Percentiles rank a stretch among this genome's conserved stretches.
Conservation (phyloP, 371 early-diverging fungal species). For the Choanephora cucurbitarum region DNA sequence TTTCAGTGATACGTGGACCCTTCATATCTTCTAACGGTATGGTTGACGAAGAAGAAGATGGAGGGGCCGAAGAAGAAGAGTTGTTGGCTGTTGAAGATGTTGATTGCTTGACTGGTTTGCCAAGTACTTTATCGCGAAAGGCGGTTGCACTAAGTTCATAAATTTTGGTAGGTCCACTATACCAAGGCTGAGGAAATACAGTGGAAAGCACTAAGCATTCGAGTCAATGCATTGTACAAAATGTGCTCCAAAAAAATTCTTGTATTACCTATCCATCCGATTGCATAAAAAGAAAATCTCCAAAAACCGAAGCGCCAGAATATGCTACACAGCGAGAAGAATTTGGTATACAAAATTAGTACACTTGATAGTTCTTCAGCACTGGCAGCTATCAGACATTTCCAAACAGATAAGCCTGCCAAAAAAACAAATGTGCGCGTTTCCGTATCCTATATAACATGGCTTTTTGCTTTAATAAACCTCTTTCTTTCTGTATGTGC, state of each 20-base stretch:
- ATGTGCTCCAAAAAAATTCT: background rate
- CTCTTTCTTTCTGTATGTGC: background rate
- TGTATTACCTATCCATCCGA: constrained; percentile 53
- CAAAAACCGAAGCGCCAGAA: constrained; percentile 39
- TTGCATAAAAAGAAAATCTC: constrained; percentile 36
- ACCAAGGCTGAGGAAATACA: constrained; percentile 59
- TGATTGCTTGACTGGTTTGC: background rate
- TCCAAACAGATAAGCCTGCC: constrained; percentile 36
- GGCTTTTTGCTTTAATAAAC: too few relatives aligned
- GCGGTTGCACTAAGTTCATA: constrained; percentile 35
- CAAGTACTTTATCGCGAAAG: constrained; percentile 27
- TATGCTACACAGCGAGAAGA: constrained; percentile 48
- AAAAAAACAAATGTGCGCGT: constrained; percentile 32
- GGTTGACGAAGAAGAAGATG: constrained; percentile 1
- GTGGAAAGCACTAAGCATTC: constrained; percentile 46
- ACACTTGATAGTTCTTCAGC: constrained; percentile 63
- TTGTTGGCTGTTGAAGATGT: constrained; percentile 1
- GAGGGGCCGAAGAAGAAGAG: background rate
- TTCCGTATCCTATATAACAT: constrained; percentile 45
- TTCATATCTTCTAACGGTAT: constrained; percentile 21
- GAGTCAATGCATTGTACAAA: constrained; percentile 1
- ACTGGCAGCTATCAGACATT: constrained; percentile 42
- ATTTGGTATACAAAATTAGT: constrained; percentile 56
- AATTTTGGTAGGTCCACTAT: constrained; percentile 57
- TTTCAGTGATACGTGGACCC: constrained; percentile 33